These are phyloP conservation scores for Jimgerdemannia lactiflua DNA, from an alignment of 192 early-diverging fungal genomes.

Conservation along the genomic window DNA sequence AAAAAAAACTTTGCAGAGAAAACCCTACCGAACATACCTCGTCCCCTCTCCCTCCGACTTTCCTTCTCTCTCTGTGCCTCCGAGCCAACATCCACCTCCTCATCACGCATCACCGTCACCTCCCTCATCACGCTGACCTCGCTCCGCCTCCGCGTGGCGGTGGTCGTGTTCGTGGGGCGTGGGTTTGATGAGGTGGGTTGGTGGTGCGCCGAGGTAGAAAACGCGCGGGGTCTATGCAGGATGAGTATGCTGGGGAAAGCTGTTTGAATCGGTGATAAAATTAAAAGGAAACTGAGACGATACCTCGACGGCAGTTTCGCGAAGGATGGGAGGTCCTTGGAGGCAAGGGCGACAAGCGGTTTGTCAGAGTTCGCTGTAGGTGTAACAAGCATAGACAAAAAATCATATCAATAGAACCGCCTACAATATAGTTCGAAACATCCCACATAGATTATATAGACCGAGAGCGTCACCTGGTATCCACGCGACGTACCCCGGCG, in stretches of 20 bases:
- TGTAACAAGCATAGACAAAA: neutral
- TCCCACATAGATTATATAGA: neutral
- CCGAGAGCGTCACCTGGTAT: neutral
- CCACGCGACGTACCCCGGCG: neutral
- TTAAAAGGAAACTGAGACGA: neutral
- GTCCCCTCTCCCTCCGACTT: neutral
- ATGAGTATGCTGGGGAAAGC: neutral
- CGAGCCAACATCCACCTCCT: neutral
- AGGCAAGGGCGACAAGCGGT: neutral
- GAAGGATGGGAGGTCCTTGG: neutral
- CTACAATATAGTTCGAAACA: neutral
- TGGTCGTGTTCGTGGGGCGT: neutral
- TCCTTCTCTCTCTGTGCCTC: neutral
- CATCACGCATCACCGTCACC: neutral
- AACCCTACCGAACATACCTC: too few species aligned
- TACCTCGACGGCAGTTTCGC: neutral
- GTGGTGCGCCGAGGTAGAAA: neutral
- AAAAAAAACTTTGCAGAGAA: too few species aligned
- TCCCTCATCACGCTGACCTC: neutral
- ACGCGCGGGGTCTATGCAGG: neutral
- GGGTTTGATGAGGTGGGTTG: neutral
- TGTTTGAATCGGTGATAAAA: neutral
- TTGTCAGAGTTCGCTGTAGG: neutral
- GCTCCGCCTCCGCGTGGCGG: neutral
- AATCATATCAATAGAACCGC: neutral